Evolutionary conservation across 176 grass and related monocot genomes (phyloP), one percentile per base, ranked within the genome.

Genomic region (Oryza officinalis): DNA sequence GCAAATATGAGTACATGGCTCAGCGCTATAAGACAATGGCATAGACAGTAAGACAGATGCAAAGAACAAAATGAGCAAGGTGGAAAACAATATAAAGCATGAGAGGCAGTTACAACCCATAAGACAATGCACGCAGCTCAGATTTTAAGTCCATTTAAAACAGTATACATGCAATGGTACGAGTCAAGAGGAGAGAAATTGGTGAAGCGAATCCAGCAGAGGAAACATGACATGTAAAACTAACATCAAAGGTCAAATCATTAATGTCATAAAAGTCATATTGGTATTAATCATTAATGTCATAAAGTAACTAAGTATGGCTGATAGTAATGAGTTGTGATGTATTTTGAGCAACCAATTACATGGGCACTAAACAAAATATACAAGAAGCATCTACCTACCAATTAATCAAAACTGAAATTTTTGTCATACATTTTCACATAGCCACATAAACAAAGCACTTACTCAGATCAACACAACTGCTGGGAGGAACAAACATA

Each of bases 191-290:
- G 44, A 72, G 17, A 76, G 15, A 52, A 20, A 71, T 63, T 31
- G 2, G 35, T 60, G 23, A 5, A 85, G 8, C 20, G 63, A 72
- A 86, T 18, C 17, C 13, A 79, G 6, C 63, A 79, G 13, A 63
- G 27, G 10, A 72, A 50, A 72, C 22, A 65, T 80, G 5, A 35
- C 14, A 47, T 18, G 41, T 28, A 73, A 46, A 73, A 28, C 27
- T 73, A 73, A 83, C 35, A 57, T 43, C 45, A 59, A 59, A 84
- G 57, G 8, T 5, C 18, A 69, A 35, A 79, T 65, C 9, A 13
- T 5, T n/a, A 79, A 75, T 76, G 72, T 8, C 27, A 54, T 54
- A 32, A 78, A 44, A n/a, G n/a, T n/a, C n/a, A 35, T 35, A 35
- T 35, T 28, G 43, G 23, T 79, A 54, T 26, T 65, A 66, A 79